These are phyloP conservation scores for Hura crepitans DNA, from an alignment of 441 rosid species.

Conservation along the genomic window DNA sequence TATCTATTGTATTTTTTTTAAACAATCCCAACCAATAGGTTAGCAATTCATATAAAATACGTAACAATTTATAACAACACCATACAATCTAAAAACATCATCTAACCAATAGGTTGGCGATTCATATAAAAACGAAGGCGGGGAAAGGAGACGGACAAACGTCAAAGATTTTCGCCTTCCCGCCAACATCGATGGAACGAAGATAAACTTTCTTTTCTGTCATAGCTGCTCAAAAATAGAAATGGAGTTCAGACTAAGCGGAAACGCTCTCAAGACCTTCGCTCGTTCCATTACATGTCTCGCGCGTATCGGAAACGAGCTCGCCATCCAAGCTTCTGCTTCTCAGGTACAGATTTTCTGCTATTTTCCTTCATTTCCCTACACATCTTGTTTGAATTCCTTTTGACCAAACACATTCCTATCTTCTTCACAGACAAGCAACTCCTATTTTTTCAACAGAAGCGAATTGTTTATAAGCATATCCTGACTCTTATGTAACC, in stretches of 20 bases:
- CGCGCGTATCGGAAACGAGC: slow-evolving; percentile 81
- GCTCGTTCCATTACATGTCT: slow-evolving; percentile 67
- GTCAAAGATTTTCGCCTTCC: slow-evolving; percentile 10
- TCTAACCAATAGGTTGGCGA: too few species aligned
- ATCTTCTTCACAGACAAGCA: neutral
- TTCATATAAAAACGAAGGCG: neutral
- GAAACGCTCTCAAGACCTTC: slow-evolving; percentile 72
- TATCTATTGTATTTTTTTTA: too few species aligned
- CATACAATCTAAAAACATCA: too few species aligned
- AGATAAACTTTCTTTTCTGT: too few species aligned
- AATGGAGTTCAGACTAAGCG: slow-evolving; percentile 73
- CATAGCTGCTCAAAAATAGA: neutral
- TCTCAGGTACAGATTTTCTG: slow-evolving; percentile 38
- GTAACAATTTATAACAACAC: too few species aligned
- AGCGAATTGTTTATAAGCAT: neutral
- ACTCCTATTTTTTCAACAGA: neutral
- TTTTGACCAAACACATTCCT: neutral
- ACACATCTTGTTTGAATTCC: neutral
- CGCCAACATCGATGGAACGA: slow-evolving; percentile 14
- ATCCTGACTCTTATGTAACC: neutral
- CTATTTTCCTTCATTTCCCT: neutral
- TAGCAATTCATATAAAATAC: too few species aligned
- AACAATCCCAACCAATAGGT: too few species aligned
- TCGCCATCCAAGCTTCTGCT: slow-evolving; percentile 63
- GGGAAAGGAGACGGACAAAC: neutral